Evolutionary conservation across 129 eudicot genomes (phyloP), one percentile per base, ranked within the genome.

Genomic region (Saposhnikovia divaricata): DNA sequence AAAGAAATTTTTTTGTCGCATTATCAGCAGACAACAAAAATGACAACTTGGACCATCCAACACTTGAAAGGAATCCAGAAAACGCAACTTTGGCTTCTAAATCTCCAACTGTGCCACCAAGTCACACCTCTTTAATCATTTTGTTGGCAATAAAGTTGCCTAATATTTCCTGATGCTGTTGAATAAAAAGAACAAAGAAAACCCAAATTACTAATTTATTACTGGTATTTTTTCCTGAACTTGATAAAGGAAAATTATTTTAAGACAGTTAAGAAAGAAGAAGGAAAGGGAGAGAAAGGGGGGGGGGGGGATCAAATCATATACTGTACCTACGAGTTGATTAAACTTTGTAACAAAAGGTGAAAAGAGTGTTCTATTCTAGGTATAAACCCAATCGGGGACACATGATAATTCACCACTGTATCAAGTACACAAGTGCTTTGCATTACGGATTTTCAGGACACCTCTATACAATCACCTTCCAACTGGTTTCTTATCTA

Each of bases 111-210:
- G 40, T 46, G 21, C 78, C 61, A 14, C 42, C 21, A n/a, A 34
- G 59, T 18, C 39, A 3, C 11, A 37, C 51, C 53, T 34, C 28
- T 72, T 82, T 85, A 90, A 50, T 95, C 97, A 21, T 96, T 96
- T 80, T 90, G 99, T 80, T 89, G 84, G 85, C 91, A 96, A 82
- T 92, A 96, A 77, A 96, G 93, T 77, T 96, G 99, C 81, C 99
- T 88, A 78, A 96, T 86, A 88, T 92, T 96, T 79, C 99, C 98
- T 18, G 99, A 96, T 31, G 97, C 99, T 96, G 96, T 75, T 76
- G 63, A 72, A 75, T 15, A 77, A 81, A 51, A 45, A n/a, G 23
- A 55, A 71, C 3, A n/a, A 82, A 38, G 31, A 27, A 53, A 21
- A 38, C 71, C 21, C 43, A 15, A 75, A 19, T 42, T 25, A 43